Conservation (phyloP, 1,139 yeast genomes). For the Yamadazyma friedrichii region DNA sequence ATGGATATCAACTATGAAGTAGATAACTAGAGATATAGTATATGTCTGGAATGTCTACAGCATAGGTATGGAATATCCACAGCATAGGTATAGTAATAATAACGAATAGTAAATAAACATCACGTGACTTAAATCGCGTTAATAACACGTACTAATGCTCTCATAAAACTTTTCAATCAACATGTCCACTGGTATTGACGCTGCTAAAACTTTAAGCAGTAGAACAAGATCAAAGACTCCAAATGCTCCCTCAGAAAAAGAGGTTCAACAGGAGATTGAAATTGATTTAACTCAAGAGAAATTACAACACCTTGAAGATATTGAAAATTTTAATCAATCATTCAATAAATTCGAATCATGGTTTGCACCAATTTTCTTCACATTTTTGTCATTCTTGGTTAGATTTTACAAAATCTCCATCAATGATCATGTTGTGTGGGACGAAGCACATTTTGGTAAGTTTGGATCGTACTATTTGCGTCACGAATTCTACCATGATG, state of each 20-base stretch:
- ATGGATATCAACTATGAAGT: too few relatives aligned
- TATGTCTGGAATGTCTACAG: too few relatives aligned
- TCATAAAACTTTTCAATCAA: conserved; percentile 2
- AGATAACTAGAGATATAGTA: too few relatives aligned
- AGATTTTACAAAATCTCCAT: conserved; percentile 53
- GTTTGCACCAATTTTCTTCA: conserved; percentile 48
- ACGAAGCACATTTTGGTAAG: conserved; percentile 82
- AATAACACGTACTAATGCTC: conserved; percentile 4
- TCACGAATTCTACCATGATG: conserved; percentile 95
- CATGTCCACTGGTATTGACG: conserved; percentile 8
- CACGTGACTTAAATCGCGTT: conserved; percentile 3
- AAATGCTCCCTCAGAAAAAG: conserved; percentile 10
- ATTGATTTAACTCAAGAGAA: conserved; percentile 22
- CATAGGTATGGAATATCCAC: too few relatives aligned
- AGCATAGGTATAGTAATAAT: too few relatives aligned
- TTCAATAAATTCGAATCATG: conserved; percentile 32
- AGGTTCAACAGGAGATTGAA: conserved; percentile 13
- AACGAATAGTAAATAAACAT: too few relatives aligned
- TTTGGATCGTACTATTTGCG: conserved; percentile 91
- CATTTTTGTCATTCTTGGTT: conserved; percentile 47
- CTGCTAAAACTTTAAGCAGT: conserved; percentile 10
- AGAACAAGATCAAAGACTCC: conserved; percentile 16
- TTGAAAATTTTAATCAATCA: conserved; percentile 31
- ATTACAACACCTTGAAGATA: conserved; percentile 28
- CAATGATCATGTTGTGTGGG: conserved; percentile 63